phyloP scores from a whole-genome alignment of 257 asterid species.

The Solanum phureja region DNA sequence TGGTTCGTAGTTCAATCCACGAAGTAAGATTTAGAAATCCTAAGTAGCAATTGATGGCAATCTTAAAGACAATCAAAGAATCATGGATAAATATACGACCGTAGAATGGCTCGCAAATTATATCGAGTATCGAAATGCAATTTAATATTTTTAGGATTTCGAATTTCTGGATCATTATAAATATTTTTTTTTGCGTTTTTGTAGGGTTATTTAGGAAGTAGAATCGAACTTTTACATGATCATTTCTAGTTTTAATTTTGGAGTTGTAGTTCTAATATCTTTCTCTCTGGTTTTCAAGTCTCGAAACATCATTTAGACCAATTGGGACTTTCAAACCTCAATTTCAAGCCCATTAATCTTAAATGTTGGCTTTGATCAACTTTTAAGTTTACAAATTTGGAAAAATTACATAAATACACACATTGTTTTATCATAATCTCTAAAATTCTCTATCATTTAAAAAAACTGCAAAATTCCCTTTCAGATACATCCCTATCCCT shows the following conservation, averaged over 20 bases:
- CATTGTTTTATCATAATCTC: neutral
- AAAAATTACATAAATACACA: too few relatives aligned
- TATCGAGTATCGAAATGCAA: too few relatives aligned
- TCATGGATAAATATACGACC: neutral
- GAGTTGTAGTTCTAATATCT: neutral
- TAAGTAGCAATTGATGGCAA: neutral
- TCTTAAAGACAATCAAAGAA: neutral
- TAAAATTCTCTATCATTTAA: neutral
- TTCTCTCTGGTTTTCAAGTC: neutral
- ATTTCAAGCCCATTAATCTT: neutral
- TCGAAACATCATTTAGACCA: neutral
- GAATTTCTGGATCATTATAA: neutral
- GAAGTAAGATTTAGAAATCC: neutral
- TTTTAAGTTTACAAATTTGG: too few relatives aligned
- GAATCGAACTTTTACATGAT: neutral
- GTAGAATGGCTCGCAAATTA: neutral
- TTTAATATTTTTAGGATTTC: neutral
- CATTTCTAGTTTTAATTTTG: neutral
- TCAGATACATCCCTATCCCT: neutral
- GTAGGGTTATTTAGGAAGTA: neutral
- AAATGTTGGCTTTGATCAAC: neutral
- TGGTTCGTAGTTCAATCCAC: neutral
- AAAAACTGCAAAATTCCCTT: too few relatives aligned
- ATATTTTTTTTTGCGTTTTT: neutral
- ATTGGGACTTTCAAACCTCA: neutral